A percentile compares a stretch with the other conserved stretches of the same genome.
Evolutionary conservation across 2,329 filamentous ascomycete genomes (phyloP).

Genomic region (Acrodontium crateriforme): DNA sequence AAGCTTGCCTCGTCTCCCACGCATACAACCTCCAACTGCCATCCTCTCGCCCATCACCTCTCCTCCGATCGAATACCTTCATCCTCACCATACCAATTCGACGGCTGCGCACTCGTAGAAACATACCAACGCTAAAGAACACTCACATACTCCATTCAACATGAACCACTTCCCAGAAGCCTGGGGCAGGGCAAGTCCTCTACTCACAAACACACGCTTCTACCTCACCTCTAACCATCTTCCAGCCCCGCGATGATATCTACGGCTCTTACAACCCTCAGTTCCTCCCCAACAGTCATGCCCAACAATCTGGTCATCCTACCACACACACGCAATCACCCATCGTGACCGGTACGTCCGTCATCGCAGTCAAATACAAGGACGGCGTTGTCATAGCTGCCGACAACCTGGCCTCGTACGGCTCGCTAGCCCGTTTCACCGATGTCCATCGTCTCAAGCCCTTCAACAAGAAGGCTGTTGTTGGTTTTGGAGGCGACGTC

Average conservation of each 20-base stretch:
- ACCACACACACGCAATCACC: constrained; percentile 83
- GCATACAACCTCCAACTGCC: too few relatives aligned
- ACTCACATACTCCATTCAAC: too few relatives aligned
- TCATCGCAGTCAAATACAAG: constrained; percentile 89
- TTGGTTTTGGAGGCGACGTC: constrained; percentile 93
- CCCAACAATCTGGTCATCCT: constrained; percentile 30
- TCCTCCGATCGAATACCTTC: too few relatives aligned
- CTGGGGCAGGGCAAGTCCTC: constrained; percentile 47
- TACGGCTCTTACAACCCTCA: constrained; percentile 88
- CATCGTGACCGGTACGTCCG: constrained; percentile 91
- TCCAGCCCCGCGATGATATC: constrained; percentile 86
- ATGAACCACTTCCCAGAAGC: constrained; percentile 55
- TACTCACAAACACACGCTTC: constrained; percentile 12
- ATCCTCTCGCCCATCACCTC: too few relatives aligned
- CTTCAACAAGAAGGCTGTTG: constrained; percentile 70
- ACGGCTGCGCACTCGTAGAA: too few relatives aligned
- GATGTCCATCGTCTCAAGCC: constrained; percentile 88
- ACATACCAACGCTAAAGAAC: too few relatives aligned
- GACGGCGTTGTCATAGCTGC: constrained; percentile 92
- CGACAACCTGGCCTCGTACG: constrained; percentile 96
- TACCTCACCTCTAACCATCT: constrained; percentile 10
- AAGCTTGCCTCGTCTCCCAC: too few relatives aligned
- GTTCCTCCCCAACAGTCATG: constrained; percentile 55
- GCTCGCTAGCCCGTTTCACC: constrained; percentile 86
- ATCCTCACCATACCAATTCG: too few relatives aligned